Evolutionary conservation across 768 basidiomycete species (phyloP).

Genomic region (Suillus cothurnatus): DNA sequence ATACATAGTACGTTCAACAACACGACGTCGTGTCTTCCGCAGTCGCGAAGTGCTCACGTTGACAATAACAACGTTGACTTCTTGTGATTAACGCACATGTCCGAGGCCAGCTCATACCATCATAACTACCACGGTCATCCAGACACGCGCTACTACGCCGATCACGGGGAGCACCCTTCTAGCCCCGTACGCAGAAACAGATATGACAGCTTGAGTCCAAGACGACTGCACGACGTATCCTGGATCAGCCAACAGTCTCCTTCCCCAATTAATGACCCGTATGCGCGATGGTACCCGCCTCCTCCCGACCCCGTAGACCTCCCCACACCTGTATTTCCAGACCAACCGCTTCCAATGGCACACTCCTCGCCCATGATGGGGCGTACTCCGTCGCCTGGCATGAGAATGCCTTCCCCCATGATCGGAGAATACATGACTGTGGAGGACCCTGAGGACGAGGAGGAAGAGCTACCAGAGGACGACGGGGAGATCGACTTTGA

Average conservation of each 20-base stretch:
- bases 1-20: background rate
- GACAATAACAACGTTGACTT: background rate
- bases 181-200: background rate
- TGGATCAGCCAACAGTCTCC: background rate
- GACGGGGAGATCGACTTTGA: slow-evolving; percentile 1
- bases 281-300: slow-evolving; percentile 10
- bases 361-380: slow-evolving; percentile 15
- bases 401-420: slow-evolving; percentile 24
- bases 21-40: background rate
- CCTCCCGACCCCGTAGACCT: slow-evolving; percentile 17
- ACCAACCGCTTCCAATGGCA: background rate
- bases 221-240: background rate
- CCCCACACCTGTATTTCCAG: slow-evolving; percentile 10
- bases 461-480: slow-evolving; percentile 12
- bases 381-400: slow-evolving; percentile 30
- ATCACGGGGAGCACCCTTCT: background rate
- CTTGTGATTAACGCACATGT: slow-evolving; percentile 3
- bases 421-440: slow-evolving; percentile 34
- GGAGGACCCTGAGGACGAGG: slow-evolving; percentile 18
- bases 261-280: background rate
- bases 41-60: background rate
- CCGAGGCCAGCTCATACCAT: slow-evolving; percentile 4
- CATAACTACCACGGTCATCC: background rate
- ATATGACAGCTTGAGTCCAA: background rate
- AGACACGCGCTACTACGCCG: background rate